Percentiles rank a stretch among this genome's conserved stretches.
Conservation (phyloP, 441 rosid genomes). For the Theobroma grandiflorum region DNA sequence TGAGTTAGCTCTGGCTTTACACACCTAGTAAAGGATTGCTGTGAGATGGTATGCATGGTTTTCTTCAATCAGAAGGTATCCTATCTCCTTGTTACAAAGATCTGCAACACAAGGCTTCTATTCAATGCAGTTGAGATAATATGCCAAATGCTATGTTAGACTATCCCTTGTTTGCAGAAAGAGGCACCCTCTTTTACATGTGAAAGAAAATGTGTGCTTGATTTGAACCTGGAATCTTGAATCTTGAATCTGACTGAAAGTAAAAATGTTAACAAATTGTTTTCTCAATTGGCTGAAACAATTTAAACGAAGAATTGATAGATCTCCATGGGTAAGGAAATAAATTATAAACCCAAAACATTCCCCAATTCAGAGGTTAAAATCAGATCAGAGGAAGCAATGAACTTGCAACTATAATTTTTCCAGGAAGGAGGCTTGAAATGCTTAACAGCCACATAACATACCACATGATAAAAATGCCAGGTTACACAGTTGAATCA, state of each 20-base stretch:
- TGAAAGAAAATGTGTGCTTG: not conserved
- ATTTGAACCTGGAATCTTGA: not conserved
- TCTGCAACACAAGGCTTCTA: not conserved
- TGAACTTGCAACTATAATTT: not conserved
- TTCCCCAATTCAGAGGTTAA: not conserved
- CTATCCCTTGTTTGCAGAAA: constrained; percentile 14
- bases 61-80: not conserved
- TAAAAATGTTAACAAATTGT: not conserved
- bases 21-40: constrained; percentile 19
- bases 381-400: constrained; percentile 9
- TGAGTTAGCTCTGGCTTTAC: constrained; percentile 6
- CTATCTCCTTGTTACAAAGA: not conserved
- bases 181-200: not conserved
- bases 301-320: not conserved
- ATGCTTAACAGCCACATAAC: constrained; percentile 13
- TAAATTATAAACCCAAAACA: constrained; percentile 1
- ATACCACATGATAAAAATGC: not conserved
- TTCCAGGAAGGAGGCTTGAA: constrained; percentile 6
- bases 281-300: not conserved
- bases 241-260: not conserved
- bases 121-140: not conserved
- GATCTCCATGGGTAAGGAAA: not conserved
- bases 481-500: not conserved
- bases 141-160: not conserved
- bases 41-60: not conserved